Conservation (phyloP, 371 early-diverging fungal genomes). For the Mortierella sp. region DNA sequence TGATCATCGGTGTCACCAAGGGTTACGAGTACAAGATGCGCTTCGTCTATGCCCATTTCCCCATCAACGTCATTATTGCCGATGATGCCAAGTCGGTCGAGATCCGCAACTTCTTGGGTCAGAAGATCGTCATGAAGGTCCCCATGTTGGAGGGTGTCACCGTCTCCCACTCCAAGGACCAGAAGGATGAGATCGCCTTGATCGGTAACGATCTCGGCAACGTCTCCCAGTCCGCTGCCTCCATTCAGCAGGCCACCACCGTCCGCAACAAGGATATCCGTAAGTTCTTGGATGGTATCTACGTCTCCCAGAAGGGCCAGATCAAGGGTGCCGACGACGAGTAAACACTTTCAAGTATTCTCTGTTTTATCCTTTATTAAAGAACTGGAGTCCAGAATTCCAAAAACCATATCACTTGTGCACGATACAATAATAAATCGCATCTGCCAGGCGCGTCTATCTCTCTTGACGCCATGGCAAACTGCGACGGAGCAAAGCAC, state of each 20-base stretch:
- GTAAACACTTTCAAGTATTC: constrained; percentile 17
- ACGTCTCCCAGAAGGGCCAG: constrained; percentile 86
- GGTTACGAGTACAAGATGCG: constrained; percentile 99
- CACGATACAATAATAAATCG: constrained; percentile 18
- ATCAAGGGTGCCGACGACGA: constrained; percentile 53
- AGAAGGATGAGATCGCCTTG: constrained; percentile 98
- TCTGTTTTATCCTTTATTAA: constrained; percentile 33
- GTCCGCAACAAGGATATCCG: constrained; percentile 98
- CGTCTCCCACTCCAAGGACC: constrained; percentile 83
- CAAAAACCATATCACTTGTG: constrained; percentile 4
- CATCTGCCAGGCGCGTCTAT: constrained; percentile 15
- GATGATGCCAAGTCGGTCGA: constrained; percentile 89
- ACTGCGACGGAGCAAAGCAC: constrained; percentile 10
- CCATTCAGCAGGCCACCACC: constrained; percentile 87
- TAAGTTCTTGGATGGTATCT: constrained; percentile 99
- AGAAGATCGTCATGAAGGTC: constrained; percentile 94
- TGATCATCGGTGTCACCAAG: constrained; percentile 99
- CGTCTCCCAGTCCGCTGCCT: constrained; percentile 96
- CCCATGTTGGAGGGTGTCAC: constrained; percentile 94
- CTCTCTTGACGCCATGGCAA: constrained; percentile 19
- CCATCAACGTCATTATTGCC: constrained; percentile 97
- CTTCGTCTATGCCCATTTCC: constrained; percentile 99
- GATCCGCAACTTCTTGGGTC: constrained; percentile 99
- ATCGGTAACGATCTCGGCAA: constrained; percentile 97
- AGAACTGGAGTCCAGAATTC: constrained; percentile 21